Percentiles rank a stretch among this genome's conserved stretches.
Conservation (phyloP, 345 rosid genomes). For the Rhodomyrtus tomentosa region DNA sequence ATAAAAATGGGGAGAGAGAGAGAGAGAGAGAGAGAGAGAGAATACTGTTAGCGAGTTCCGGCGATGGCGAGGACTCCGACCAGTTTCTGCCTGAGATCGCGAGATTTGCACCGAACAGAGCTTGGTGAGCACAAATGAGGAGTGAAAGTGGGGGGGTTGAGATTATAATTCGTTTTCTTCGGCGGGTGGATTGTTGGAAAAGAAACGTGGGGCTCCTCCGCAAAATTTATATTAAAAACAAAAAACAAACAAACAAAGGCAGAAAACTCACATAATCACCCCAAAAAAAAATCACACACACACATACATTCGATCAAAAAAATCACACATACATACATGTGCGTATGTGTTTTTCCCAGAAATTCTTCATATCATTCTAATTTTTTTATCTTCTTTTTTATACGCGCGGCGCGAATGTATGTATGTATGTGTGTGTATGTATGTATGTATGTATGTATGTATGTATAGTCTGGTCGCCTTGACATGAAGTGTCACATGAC, state of each 20-base stretch:
- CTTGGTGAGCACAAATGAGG: background rate
- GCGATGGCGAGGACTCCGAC: background rate
- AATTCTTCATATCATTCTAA: no score
- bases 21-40: background rate
- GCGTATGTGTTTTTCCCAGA: no score
- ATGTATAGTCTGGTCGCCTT: background rate
- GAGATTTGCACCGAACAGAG: background rate
- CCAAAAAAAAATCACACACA: no score
- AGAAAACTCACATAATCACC: no score
- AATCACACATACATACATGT: no score
- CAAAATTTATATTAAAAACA: background rate
- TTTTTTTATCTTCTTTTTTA: no score
- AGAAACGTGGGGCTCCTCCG: background rate
- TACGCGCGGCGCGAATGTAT: no score
- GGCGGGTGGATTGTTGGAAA: background rate
- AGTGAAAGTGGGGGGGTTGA: background rate
- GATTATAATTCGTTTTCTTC: background rate
- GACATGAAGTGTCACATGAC: background rate
- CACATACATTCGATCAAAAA: no score
- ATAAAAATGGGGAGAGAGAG: background rate
- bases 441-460: background rate
- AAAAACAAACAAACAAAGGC: no score
- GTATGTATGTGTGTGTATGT: background rate
- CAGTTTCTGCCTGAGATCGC: background rate
- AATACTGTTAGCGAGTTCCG: background rate